A percentile compares a stretch with the other conserved stretches of the same genome.
phyloP scores from a whole-genome alignment of 2,329 filamentous ascomycete genomes.

The Plectosphaerella sp. region DNA sequence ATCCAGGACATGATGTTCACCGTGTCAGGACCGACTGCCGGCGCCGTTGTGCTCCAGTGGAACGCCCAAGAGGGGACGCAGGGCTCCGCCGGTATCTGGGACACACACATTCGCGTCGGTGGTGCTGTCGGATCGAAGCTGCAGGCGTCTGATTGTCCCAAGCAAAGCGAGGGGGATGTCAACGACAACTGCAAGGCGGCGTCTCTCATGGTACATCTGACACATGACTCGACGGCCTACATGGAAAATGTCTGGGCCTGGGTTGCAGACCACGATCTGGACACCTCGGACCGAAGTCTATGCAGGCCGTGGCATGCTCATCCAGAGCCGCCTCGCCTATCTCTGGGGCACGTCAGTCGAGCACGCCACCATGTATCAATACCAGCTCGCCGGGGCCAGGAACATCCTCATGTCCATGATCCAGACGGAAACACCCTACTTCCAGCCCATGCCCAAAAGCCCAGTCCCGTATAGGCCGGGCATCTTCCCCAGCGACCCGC shows the following conservation, averaged over 20 bases:
- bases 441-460: constrained; percentile 16
- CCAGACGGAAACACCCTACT: constrained; percentile 30
- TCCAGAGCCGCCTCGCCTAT: constrained; percentile 17
- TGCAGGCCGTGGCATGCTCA: constrained; percentile 27
- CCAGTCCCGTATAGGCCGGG: constrained; percentile 14
- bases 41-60: constrained; percentile 57
- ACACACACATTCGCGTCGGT: constrained; percentile 23
- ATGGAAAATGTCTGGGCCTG: constrained; percentile 57
- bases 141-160: constrained; percentile 33
- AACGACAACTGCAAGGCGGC: constrained; percentile 25
- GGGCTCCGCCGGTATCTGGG: constrained; percentile 43
- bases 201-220: constrained; percentile 47
- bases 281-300: constrained; percentile 19
- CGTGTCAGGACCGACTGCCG: constrained; percentile 47
- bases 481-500: constrained; percentile 6
- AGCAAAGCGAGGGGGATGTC: constrained; percentile 21
- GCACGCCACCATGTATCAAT: constrained; percentile 38
- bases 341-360: constrained; percentile 16
- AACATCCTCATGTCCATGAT: constrained; percentile 45
- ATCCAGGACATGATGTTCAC: constrained; percentile 56
- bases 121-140: constrained; percentile 46
- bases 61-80: constrained; percentile 39
- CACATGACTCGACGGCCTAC: constrained; percentile 38
- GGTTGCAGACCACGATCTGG: constrained; percentile 61
- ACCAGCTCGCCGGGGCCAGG: constrained; percentile 38